Base-by-base conservation (phyloP, 2,329 filamentous ascomycete species). In the Hypoxylon sp. region DNA sequence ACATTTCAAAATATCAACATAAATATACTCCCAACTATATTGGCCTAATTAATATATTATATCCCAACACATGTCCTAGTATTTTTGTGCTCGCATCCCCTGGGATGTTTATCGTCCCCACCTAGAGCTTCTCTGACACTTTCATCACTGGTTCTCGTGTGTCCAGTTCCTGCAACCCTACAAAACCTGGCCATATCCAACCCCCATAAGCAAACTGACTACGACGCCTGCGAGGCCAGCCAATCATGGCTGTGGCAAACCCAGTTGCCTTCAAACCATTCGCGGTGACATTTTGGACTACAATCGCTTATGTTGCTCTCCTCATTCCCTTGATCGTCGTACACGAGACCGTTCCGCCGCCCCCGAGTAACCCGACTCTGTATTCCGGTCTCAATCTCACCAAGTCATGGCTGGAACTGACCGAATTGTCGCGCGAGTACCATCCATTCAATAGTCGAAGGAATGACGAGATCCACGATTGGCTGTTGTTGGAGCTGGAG, bases 361-460 rank as follows among this genome's bases (percentile, higher is more conserved):
- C 89, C 55, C 91, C 92, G 0, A 81, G 78, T 2, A 83, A 84
- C 40, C 83, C 86, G 42, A 83, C 81, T 8, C 82, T 82, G 5
- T 86, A 87, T 40, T 77, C 83, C 7, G 94, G 94, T 17, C 82
- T 97, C 75, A 93, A 97, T 76, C 82, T 98, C 59, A 91, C 91
- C 2, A 90, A 97, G 81, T 94, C 95, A 40, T 98, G 95, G 95
- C 81, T 85, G 11, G 95, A 98, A 77, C 85, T 99, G 33, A 89
- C 94, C 68, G 83, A 85, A 61, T 85, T 99, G 54, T 95, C 92
- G 35, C 85, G 85, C 70, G 85, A 86, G 1, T 96, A 92, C 77
- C 96, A 97, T 78, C 95, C 96, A 0, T 97, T 93, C 83, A 98
- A 97, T 81, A 95, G 92, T 73, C 90, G 86, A 66, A 85, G 88